Conservation (phyloP, 2,329 filamentous ascomycete genomes). For the Clonostachys rosea region DNA sequence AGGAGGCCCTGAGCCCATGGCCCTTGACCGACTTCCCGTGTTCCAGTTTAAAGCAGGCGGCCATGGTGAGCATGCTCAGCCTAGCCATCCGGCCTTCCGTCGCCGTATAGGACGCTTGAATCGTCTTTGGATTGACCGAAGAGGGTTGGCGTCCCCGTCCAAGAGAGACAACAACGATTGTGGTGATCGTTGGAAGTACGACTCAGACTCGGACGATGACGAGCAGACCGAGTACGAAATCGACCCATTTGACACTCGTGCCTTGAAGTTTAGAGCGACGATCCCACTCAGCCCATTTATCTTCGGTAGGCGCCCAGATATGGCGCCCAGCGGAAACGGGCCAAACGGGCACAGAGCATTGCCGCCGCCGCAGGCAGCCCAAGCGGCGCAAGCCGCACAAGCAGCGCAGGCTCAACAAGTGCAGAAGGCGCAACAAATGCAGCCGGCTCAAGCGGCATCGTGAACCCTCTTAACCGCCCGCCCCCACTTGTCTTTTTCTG, state of each 20-base stretch:
- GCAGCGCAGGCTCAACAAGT: background rate
- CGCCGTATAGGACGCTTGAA: slow-evolving; percentile 81
- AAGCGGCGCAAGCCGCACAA: background rate
- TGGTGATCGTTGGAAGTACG: slow-evolving; percentile 78
- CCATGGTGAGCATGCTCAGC: slow-evolving; percentile 29
- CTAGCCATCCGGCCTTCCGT: slow-evolving; percentile 64
- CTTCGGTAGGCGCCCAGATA: slow-evolving; percentile 22
- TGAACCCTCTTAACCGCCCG: no score
- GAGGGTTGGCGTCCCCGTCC: slow-evolving; percentile 49
- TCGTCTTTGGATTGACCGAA: slow-evolving; percentile 83
- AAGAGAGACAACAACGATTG: slow-evolving; percentile 22
- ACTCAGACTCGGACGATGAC: slow-evolving; percentile 81
- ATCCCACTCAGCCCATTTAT: slow-evolving; percentile 44
- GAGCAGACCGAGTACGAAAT: slow-evolving; percentile 70
- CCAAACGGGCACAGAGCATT: background rate
- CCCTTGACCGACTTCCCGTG: slow-evolving; percentile 27
- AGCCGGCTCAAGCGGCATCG: background rate
- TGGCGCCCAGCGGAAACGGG: slow-evolving; percentile 1
- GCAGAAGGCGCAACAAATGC: background rate
- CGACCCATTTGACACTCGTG: slow-evolving; percentile 62
- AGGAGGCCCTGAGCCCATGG: slow-evolving; percentile 35
- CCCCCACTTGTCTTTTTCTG: background rate
- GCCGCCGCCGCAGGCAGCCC: background rate
- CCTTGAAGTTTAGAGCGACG: slow-evolving; percentile 57
- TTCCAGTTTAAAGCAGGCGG: slow-evolving; percentile 41